A percentile compares a stretch with the other conserved stretches of the same genome.
phyloP scores from a whole-genome alignment of 2,329 filamentous ascomycete species.

The Fusarium foetens region DNA sequence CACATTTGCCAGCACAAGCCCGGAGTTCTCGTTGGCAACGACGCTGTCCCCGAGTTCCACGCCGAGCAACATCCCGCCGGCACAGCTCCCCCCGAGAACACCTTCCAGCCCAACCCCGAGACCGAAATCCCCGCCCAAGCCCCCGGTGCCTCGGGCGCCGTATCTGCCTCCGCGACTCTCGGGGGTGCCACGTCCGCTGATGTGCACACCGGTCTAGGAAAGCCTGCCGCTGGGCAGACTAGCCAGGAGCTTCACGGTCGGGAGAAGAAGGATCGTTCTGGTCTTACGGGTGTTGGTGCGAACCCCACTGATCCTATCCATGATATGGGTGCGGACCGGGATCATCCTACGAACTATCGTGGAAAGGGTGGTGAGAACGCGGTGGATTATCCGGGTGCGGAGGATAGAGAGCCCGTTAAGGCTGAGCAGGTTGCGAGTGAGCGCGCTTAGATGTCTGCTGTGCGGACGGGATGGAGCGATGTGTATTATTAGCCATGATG shows the following conservation, averaged over 20 bases:
- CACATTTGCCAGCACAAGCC: constrained; percentile 66
- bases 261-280: constrained; percentile 51
- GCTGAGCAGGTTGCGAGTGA: constrained; percentile 41
- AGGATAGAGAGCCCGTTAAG: constrained; percentile 33
- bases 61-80: constrained; percentile 70
- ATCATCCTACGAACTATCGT: constrained; percentile 38
- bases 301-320: constrained; percentile 45
- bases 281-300: constrained; percentile 54
- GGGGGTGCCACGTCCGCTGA: constrained; percentile 57
- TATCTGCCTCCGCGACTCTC: constrained; percentile 52
- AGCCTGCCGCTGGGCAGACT: constrained; percentile 56
- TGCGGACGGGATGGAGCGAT: not conserved
- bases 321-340: constrained; percentile 46
- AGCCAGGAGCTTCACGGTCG: constrained; percentile 53
- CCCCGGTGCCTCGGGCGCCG: constrained; percentile 39
- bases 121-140: constrained; percentile 52
- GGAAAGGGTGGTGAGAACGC: constrained; percentile 29
- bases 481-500: constrained; percentile 19
- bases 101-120: constrained; percentile 53
- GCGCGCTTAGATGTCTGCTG: constrained; percentile 19
- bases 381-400: constrained; percentile 34
- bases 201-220: constrained; percentile 56
- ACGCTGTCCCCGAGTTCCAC: constrained; percentile 70
- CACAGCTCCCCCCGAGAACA: constrained; percentile 64
- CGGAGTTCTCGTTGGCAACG: constrained; percentile 69